Evolutionary conservation across 495 filamentous ascomycete genomes (phyloP), one percentile per base, ranked within the genome.

Genomic region (Corynascus novoguineensis): DNA sequence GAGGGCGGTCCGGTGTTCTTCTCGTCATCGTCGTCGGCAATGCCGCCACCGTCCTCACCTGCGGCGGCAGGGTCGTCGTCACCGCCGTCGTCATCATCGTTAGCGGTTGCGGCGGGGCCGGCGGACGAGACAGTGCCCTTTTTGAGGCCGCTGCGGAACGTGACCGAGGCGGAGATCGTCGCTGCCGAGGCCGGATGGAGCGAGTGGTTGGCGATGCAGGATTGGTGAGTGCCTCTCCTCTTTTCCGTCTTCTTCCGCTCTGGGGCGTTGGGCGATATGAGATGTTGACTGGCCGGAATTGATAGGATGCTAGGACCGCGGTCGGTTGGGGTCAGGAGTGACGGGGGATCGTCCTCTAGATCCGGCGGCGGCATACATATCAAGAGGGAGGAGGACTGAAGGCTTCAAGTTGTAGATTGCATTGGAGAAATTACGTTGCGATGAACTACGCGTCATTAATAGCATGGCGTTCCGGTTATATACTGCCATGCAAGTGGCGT

Each of bases 151-250:
- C 72, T 97, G 29, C 84, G 87, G 64, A 79, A 83, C 40, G 83
- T 87, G 2, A 75, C 83, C 29, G 83, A 90, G 62, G 79, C 81
- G 22, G 93, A 97, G 75, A 92, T 97, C 60, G 83, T 88, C 57
- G 78, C 72, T 12, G 93, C 92, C 0, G 90, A 98, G 75, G 79
- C 78, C 59, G 84, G 75, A 54, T 96, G 88, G 87, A 88, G 84
- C 64, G 82, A 87, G 64, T 95, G 89, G 88, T 73, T 95, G 31
- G 89, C 89, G 9, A 95, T 96, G 89, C 88, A 95, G 69, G 90
- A 95, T 67, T 96, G 91, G 90, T 62, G 40, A 44, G 60, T 52
- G 0, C 11, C 24, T 29, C n/a, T 34, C 32, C 10, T 25, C 22
- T 17, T 28, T 45, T 27, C 44, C 28, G 19, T 31, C 4, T 24